Percentiles rank a stretch among this genome's conserved stretches.
These are phyloP conservation scores for Achaetomiella virescens DNA, from an alignment of 495 filamentous ascomycete species.

Conservation along the genomic window DNA sequence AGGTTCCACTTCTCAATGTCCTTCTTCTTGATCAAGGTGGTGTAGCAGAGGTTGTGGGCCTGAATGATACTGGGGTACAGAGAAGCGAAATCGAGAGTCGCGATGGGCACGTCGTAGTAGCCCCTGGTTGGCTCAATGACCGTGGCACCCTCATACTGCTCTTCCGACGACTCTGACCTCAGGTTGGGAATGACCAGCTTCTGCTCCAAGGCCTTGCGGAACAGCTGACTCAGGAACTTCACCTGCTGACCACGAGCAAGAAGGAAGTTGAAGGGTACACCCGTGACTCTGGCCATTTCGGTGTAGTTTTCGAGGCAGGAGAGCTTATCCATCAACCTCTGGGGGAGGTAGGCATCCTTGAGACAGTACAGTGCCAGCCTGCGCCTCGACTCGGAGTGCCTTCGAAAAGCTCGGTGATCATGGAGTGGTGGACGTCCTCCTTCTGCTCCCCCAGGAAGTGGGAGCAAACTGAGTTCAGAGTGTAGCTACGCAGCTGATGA, in stretches of 20 bases:
- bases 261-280: slow-evolving; percentile 94
- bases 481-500: slow-evolving; percentile 92
- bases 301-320: slow-evolving; percentile 98
- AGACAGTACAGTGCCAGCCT: slow-evolving; percentile 93
- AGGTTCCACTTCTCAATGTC: slow-evolving; percentile 65
- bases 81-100: slow-evolving; percentile 97
- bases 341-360: slow-evolving; percentile 95
- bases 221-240: slow-evolving; percentile 96
- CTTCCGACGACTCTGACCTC: slow-evolving; percentile 54
- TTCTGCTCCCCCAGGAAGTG: slow-evolving; percentile 97
- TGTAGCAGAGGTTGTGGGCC: slow-evolving; percentile 98
- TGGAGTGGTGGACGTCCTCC: slow-evolving; percentile 96
- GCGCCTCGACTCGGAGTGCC: slow-evolving; percentile 88
- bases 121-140: slow-evolving; percentile 93
- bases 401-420: slow-evolving; percentile 98
- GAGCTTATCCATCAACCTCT: slow-evolving; percentile 92
- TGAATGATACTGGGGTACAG: slow-evolving; percentile 99
- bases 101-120: slow-evolving; percentile 90
- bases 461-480: slow-evolving; percentile 92
- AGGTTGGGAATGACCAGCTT: slow-evolving; percentile 89
- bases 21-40: slow-evolving; percentile 80
- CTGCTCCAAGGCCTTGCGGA: slow-evolving; percentile 87
- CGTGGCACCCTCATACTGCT: slow-evolving; percentile 96
- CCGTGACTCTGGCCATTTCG: slow-evolving; percentile 98
- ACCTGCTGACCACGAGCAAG: slow-evolving; percentile 91